A percentile compares a stretch with the other conserved stretches of the same genome.
These are phyloP conservation scores for Fusarium sp. DNA, from an alignment of 2,329 filamentous ascomycete species.

Conservation along the genomic window DNA sequence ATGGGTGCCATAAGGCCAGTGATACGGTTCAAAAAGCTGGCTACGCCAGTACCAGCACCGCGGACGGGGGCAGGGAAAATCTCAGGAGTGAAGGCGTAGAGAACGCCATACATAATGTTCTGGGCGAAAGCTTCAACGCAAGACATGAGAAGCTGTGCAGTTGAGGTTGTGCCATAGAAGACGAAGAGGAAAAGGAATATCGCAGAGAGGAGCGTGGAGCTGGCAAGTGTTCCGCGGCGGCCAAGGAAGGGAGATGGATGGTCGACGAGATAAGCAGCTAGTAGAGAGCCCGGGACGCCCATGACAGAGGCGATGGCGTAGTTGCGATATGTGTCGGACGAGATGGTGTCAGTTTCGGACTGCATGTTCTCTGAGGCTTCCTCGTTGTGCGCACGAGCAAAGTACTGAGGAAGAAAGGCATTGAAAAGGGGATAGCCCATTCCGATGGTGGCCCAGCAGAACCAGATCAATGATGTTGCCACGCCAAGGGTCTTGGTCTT, in stretches of 20 bases:
- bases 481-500: constrained; percentile 64
- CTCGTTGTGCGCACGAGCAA: constrained; percentile 69
- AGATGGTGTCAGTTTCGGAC: constrained; percentile 56
- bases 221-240: constrained; percentile 78
- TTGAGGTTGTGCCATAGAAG: constrained; percentile 67
- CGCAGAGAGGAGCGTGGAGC: constrained; percentile 75
- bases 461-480: constrained; percentile 74
- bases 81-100: constrained; percentile 83
- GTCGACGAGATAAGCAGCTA: constrained; percentile 80
- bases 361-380: constrained; percentile 44
- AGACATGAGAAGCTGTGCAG: constrained; percentile 73
- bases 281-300: constrained; percentile 81
- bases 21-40: constrained; percentile 77
- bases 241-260: constrained; percentile 72
- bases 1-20: constrained; percentile 77
- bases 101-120: constrained; percentile 82
- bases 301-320: constrained; percentile 84
- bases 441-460: constrained; percentile 85
- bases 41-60: constrained; percentile 79
- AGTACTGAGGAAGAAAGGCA: constrained; percentile 89
- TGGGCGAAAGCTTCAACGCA: constrained; percentile 79
- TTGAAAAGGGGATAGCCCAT: constrained; percentile 93
- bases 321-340: constrained; percentile 76
- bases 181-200: constrained; percentile 78
- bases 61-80: constrained; percentile 80